These are phyloP conservation scores for Hyphodiscus hymeniophilus DNA, from an alignment of 495 filamentous ascomycete species.

Conservation along the genomic window DNA sequence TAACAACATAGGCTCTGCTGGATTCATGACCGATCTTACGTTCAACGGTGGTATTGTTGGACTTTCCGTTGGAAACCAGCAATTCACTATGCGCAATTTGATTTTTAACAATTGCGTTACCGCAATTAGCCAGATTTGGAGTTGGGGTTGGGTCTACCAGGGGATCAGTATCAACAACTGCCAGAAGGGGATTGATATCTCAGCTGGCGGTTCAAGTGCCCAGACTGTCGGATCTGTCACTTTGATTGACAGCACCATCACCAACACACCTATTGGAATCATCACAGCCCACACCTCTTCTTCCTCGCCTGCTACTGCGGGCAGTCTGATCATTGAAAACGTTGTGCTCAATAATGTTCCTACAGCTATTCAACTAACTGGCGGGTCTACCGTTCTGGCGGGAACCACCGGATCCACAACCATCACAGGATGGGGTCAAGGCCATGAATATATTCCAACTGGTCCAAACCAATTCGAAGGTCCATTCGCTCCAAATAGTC, in stretches of 20 bases:
- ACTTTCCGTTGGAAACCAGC: conserved; percentile 86
- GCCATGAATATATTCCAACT: conserved; percentile 49
- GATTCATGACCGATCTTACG: conserved; percentile 75
- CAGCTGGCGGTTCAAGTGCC: conserved; percentile 33
- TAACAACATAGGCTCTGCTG: conserved; percentile 56
- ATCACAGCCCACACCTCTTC: conserved; percentile 33
- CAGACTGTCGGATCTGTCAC: conserved; percentile 53
- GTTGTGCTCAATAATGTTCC: conserved; percentile 39
- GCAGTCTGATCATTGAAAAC: conserved; percentile 56
- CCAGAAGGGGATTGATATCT: conserved; percentile 54
- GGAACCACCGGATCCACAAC: conserved; percentile 68
- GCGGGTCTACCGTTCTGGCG: conserved; percentile 40
- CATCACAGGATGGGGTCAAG: conserved; percentile 66
- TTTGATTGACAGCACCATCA: conserved; percentile 55
- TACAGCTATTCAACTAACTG: conserved; percentile 46
- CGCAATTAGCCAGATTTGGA: conserved; percentile 45
- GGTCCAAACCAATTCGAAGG: conserved; percentile 42
- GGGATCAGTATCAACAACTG: conserved; percentile 57
- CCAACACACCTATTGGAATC: conserved; percentile 38
- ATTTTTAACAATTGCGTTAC: conserved; percentile 45
- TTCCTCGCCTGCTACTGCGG: conserved; percentile 41
- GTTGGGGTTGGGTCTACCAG: conserved; percentile 38
- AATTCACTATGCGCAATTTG: conserved; percentile 51
- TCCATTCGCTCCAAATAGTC: conserved; percentile 43
- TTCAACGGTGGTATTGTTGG: conserved; percentile 83